phyloP scores from a whole-genome alignment of 129 eudicot genomes.

The Logfia minima region DNA sequence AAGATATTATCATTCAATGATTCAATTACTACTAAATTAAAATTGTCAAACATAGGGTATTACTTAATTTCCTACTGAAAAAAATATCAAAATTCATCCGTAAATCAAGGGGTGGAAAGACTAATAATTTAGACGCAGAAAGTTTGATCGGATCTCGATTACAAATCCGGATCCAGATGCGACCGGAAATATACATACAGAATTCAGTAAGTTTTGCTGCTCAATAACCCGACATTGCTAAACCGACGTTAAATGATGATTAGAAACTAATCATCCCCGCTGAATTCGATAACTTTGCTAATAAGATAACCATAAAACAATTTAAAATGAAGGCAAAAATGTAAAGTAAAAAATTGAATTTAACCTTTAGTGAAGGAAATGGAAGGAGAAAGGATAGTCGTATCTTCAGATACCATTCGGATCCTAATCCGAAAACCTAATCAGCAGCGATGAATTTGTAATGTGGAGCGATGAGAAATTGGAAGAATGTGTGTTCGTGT shows the following conservation, averaged over 20 bases:
- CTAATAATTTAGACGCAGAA: not conserved
- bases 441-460: not conserved
- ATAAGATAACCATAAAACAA: slow-evolving; percentile 5
- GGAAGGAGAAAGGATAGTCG: slow-evolving; percentile 37
- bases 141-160: not conserved
- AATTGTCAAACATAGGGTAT: not conserved
- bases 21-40: not conserved
- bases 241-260: not conserved
- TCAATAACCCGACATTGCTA: slow-evolving; percentile 17
- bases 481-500: not conserved
- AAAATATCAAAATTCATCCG: not conserved
- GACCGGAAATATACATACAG: not conserved
- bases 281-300: slow-evolving; percentile 8
- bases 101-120: too few species aligned
- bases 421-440: not conserved
- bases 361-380: slow-evolving; percentile 40
- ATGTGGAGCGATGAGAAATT: not conserved
- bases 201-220: not conserved
- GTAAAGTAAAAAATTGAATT: not conserved
- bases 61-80: not conserved
- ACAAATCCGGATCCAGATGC: slow-evolving; percentile 5
- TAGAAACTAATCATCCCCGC: not conserved
- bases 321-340: not conserved
- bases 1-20: not conserved
- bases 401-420: slow-evolving; percentile 15